phyloP scores from a whole-genome alignment of 1,139 yeast species.

The Suhomyces kunorum region DNA sequence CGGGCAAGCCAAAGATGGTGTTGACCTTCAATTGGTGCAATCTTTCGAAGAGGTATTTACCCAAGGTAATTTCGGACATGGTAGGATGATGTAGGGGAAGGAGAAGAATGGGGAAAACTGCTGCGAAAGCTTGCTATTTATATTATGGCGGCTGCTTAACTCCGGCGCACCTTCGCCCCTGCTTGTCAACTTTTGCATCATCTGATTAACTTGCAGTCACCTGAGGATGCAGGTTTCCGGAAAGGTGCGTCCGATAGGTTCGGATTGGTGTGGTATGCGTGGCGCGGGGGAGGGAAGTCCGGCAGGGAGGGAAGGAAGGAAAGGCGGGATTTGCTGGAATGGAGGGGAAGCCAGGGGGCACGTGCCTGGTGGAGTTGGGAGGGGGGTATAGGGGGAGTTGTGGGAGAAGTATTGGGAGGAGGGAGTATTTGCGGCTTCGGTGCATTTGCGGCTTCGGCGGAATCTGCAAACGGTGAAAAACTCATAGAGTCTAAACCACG shows the following conservation, averaged over 20 bases:
- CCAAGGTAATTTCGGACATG: constrained; percentile 44
- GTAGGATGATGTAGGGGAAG: neutral
- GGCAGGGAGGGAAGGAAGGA: neutral
- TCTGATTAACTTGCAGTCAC: constrained; percentile 6
- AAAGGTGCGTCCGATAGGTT: constrained; percentile 5
- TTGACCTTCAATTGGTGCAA: constrained; percentile 42
- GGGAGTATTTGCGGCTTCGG: too few relatives aligned
- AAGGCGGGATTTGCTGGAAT: neutral
- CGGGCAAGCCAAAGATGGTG: constrained; percentile 47
- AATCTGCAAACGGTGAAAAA: too few relatives aligned
- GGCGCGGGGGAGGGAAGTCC: constrained; percentile 6
- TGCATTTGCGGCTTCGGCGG: too few relatives aligned
- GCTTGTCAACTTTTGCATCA: constrained; percentile 3
- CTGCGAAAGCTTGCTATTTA: constrained; percentile 7
- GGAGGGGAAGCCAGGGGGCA: neutral
- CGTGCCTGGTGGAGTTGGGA: too few relatives aligned
- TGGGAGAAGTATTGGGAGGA: neutral
- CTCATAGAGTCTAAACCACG: too few relatives aligned
- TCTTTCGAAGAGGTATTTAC: constrained; percentile 47
- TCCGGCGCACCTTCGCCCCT: constrained; percentile 7
- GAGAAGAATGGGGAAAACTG: neutral
- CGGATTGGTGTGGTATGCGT: constrained; percentile 3
- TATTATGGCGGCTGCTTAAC: neutral
- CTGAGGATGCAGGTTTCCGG: constrained; percentile 6
- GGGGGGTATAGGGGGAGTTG: neutral